Evolutionary conservation across 2,329 filamentous ascomycete genomes (phyloP).

Genomic region (Alternaria brassicae): DNA sequence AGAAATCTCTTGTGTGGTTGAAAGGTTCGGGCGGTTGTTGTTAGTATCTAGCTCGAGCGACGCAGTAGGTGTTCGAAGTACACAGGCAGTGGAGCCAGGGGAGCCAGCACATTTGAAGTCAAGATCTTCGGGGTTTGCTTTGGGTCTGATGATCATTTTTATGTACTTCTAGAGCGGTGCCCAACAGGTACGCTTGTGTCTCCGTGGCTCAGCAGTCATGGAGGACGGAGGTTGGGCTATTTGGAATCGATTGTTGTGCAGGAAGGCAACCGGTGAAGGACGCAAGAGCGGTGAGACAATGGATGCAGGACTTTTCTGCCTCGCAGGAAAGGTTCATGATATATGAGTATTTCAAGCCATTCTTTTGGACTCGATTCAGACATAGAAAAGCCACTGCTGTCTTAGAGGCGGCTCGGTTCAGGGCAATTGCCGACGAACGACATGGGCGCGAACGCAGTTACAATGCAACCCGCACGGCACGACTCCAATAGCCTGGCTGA

Average conservation of each 20-base stretch:
- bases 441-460: neutral
- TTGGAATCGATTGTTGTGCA: too few species aligned
- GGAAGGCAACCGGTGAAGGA: too few species aligned
- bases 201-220: neutral
- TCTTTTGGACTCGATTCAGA: neutral
- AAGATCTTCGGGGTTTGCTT: neutral
- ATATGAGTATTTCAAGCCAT: neutral
- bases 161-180: neutral
- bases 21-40: too few species aligned
- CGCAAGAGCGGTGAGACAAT: too few species aligned
- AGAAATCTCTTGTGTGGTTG: too few species aligned
- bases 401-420: neutral
- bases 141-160: neutral
- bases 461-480: neutral
- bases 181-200: neutral
- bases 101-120: too few species aligned
- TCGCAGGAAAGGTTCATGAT: neutral
- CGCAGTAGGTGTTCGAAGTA: too few species aligned
- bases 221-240: too few species aligned
- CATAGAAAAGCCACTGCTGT: neutral
- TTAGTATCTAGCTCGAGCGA: too few species aligned
- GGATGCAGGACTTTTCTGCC: neutral
- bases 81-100: too few species aligned
- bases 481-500: neutral
- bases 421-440: neutral